phyloP scores from a whole-genome alignment of 441 rosid species.

The Adansonia grandidieri region DNA sequence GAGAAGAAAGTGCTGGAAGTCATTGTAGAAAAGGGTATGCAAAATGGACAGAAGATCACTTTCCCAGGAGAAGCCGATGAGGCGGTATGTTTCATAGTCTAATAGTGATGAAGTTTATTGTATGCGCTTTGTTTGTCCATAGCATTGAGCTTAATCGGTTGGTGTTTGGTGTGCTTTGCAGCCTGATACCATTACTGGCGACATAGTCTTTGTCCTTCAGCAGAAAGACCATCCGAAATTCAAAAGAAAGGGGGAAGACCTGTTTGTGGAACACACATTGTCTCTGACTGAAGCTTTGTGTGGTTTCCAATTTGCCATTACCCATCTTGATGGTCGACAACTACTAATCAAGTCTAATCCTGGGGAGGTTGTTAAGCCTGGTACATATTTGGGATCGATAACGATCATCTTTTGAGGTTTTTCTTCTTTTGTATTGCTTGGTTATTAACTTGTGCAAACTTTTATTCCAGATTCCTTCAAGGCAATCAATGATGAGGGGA shows the following conservation, averaged over 20 bases:
- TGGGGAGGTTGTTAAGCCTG: conserved; percentile 29
- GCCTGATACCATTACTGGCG: conserved; percentile 43
- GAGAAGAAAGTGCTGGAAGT: conserved; percentile 81
- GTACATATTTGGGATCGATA: too few relatives aligned
- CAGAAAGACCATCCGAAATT: too few relatives aligned
- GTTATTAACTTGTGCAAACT: too few relatives aligned
- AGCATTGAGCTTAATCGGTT: not conserved
- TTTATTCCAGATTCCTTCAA: too few relatives aligned
- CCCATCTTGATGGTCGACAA: conserved; percentile 73
- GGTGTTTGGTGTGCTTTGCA: conserved; percentile 34
- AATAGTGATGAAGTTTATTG: not conserved
- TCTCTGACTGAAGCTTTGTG: conserved; percentile 73
- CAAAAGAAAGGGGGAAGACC: too few relatives aligned
- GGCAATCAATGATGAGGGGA: conserved; percentile 39
- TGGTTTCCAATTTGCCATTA: conserved; percentile 65
- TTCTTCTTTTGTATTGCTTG: too few relatives aligned
- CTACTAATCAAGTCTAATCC: conserved; percentile 38
- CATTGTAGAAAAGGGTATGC: conserved; percentile 74
- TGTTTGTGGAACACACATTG: too few relatives aligned
- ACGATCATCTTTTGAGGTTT: too few relatives aligned
- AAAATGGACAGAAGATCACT: conserved; percentile 73
- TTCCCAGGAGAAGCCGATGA: conserved; percentile 89
- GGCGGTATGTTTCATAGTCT: conserved; percentile 44
- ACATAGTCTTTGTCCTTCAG: too few relatives aligned
- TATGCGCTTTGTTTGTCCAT: not conserved